Evolutionary conservation across 1,139 yeast genomes (phyloP), one percentile per base, ranked within the genome.

Genomic region (Taphrina communis): DNA sequence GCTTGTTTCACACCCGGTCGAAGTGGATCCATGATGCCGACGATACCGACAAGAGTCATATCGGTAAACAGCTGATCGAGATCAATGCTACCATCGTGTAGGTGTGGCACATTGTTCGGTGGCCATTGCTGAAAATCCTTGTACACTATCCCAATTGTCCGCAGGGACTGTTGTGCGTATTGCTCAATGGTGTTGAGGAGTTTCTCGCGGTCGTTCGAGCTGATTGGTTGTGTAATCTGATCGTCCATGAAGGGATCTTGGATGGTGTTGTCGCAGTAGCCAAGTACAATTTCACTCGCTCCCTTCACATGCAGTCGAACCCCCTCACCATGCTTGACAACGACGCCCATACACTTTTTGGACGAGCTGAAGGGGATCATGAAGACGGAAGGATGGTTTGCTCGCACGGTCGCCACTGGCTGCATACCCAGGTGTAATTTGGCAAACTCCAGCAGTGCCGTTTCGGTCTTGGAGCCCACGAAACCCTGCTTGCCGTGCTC

Each of bases 21-120:
- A 72, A 94, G 82, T 0, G 99, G 99, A 80, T 94, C 99, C 80
- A 90, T 94, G 75, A 94, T 90, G 74, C 98, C 99, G 53, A 92
- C 93, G 67, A 93, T 80, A 66, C 87, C 86, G 75, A 93, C 56
- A 69, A 80, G 76, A 1, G 78, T 76, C 71, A 71, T 71, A 25
- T 68, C 71, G 19, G 46, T 62, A 48, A 72, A 72, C 14, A 73
- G 57, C 19, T 70, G 72, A 11, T 65, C 69, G 58, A 70, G 73
- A 58, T 75, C 74, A 9, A 71, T 62, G 7, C 70, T 68, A 50
- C 72, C 73, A 8, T 73, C 76, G 1, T 74, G 72, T 1, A 73
- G 72, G 38, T 76, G 76, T 11, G 77, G 78, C 17, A 80, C 72
- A 17, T 82, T 83, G 14, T 77, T 74, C 31, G 94, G 93, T 1